Percentiles rank a stretch among this genome's conserved stretches.
phyloP scores from a whole-genome alignment of 176 grass and related monocot species.

The Rhynchospora pubera region DNA sequence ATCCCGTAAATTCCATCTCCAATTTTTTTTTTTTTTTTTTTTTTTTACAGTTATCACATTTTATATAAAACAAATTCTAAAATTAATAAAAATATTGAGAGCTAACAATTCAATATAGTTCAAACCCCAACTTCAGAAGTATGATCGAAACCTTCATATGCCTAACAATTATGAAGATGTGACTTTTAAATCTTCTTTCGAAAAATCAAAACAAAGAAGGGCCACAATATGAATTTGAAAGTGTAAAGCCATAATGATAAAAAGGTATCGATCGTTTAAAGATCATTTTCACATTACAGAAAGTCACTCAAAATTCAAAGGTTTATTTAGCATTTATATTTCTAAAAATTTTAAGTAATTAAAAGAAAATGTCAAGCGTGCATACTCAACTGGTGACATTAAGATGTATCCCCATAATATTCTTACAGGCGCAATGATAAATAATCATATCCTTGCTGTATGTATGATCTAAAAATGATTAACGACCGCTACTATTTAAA shows the following conservation, averaged over 20 bases:
- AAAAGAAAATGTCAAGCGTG: neutral
- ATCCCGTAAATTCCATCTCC: no score
- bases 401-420: neutral
- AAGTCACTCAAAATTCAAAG: neutral
- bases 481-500: neutral
- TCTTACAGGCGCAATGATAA: neutral
- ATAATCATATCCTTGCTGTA: neutral
- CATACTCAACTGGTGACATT: neutral
- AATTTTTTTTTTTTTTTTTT: no score
- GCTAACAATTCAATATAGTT: neutral
- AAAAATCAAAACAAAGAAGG: neutral
- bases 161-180: neutral
- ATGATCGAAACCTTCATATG: neutral
- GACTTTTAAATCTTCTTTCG: neutral
- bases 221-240: neutral
- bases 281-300: neutral
- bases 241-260: neutral
- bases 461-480: neutral
- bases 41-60: no score
- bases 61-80: neutral
- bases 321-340: neutral
- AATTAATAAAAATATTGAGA: neutral
- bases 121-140: neutral
- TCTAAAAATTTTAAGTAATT: neutral
- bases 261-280: neutral